Evolutionary conservation across 2,329 filamentous ascomycete genomes (phyloP).

Genomic region (Aspergillus latus): DNA sequence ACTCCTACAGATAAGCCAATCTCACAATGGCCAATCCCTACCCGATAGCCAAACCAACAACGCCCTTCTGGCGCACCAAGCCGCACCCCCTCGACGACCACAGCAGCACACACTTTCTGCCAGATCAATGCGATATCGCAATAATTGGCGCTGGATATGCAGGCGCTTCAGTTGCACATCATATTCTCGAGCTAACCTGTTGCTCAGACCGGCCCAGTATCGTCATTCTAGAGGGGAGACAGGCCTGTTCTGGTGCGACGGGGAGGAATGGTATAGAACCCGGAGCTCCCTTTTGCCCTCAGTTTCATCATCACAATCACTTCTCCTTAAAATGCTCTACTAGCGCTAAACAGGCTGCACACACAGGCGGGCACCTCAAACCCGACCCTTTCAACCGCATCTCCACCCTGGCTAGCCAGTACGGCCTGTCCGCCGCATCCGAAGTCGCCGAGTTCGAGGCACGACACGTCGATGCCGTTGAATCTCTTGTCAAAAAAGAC

Average conservation of each 20-base stretch:
- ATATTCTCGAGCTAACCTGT: conserved; percentile 34
- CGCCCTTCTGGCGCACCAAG: conserved; percentile 47
- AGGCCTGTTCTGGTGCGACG: conserved; percentile 45
- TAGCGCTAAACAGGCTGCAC: background rate
- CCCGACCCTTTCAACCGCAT: conserved; percentile 45
- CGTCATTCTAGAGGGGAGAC: conserved; percentile 43
- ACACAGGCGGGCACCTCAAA: conserved; percentile 42
- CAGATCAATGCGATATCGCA: conserved; percentile 42
- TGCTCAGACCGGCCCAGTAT: conserved; percentile 18
- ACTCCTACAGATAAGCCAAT: background rate
- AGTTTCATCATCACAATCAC: background rate
- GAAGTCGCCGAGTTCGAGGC: conserved; percentile 44
- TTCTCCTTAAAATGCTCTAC: background rate
- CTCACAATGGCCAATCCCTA: background rate
- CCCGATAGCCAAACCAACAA: background rate
- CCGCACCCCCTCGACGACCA: conserved; percentile 43
- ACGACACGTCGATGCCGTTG: conserved; percentile 41
- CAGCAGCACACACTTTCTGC: conserved; percentile 41
- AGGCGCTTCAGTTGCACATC: conserved; percentile 43
- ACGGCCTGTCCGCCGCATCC: conserved; percentile 38
- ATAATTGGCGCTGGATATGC: conserved; percentile 50
- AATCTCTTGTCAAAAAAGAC: conserved; percentile 41
- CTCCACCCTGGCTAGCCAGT: conserved; percentile 29
- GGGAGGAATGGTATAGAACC: conserved; percentile 41
- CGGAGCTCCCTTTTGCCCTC: background rate